These are phyloP conservation scores for Syncephalastrum monosporum DNA, from an alignment of 371 early-diverging fungal genomes.

Conservation along the genomic window DNA sequence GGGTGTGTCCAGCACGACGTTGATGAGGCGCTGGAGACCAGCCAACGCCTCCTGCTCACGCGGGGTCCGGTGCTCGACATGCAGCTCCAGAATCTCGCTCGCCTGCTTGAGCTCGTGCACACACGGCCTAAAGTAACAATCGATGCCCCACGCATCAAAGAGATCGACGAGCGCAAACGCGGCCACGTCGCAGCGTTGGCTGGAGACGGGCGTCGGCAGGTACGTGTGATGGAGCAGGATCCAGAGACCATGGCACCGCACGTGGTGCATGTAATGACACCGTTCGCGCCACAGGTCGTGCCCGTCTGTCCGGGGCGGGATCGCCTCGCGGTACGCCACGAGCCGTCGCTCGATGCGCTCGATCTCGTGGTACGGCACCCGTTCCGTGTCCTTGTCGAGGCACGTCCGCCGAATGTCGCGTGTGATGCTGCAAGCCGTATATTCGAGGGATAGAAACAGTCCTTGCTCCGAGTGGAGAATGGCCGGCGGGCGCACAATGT, in stretches of 20 bases:
- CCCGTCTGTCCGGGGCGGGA: slow-evolving; percentile 13
- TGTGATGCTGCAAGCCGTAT: slow-evolving; percentile 39
- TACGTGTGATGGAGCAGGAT: slow-evolving; percentile 48
- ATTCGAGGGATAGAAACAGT: slow-evolving; percentile 35
- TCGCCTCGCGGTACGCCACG: slow-evolving; percentile 19
- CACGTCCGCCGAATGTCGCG: slow-evolving; percentile 44
- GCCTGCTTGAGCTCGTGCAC: slow-evolving; percentile 49
- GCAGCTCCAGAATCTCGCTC: slow-evolving; percentile 41
- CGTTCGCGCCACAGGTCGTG: slow-evolving; percentile 31
- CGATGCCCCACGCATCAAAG: slow-evolving; percentile 40
- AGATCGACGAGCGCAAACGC: slow-evolving; percentile 41
- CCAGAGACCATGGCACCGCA: slow-evolving; percentile 47
- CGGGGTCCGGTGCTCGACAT: slow-evolving; percentile 28
- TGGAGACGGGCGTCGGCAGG: slow-evolving; percentile 39
- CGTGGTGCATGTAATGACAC: slow-evolving; percentile 38
- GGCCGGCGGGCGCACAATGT: neutral
- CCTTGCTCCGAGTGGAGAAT: slow-evolving; percentile 14
- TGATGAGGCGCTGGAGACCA: slow-evolving; percentile 24
- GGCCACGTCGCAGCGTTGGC: slow-evolving; percentile 40
- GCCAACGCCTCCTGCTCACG: slow-evolving; percentile 26
- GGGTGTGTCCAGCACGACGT: slow-evolving; percentile 34
- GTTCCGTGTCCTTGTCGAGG: slow-evolving; percentile 31
- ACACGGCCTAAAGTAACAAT: slow-evolving; percentile 51
- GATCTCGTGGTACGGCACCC: slow-evolving; percentile 34
- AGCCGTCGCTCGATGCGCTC: slow-evolving; percentile 37